Conservation (phyloP, 305 asterid genomes). For the Nicotiana rustica region DNA sequence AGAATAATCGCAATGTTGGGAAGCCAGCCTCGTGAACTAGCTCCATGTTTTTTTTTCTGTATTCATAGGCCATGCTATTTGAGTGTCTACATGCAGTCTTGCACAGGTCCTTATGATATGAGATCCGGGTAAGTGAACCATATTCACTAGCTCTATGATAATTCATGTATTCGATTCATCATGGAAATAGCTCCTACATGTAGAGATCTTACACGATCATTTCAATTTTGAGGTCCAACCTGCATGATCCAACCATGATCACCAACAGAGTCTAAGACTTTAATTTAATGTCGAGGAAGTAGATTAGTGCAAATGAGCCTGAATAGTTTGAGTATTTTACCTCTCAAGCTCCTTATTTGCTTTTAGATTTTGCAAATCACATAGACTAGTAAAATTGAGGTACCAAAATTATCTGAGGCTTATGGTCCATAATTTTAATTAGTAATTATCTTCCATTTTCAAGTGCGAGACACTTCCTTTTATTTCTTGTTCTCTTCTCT, state of each 20-base stretch:
- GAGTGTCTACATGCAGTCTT: too few relatives aligned
- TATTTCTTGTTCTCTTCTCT: too few relatives aligned
- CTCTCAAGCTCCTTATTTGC: not conserved
- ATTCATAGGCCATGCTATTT: too few relatives aligned
- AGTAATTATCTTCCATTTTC: not conserved
- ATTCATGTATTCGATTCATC: not conserved
- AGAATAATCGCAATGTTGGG: too few relatives aligned
- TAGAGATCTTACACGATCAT: not conserved
- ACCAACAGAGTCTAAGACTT: not conserved
- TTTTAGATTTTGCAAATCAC: not conserved
- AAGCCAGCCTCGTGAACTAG: too few relatives aligned
- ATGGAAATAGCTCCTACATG: not conserved
- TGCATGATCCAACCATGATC: not conserved
- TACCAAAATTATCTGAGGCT: not conserved
- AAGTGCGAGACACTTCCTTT: too few relatives aligned
- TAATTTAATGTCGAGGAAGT: not conserved
- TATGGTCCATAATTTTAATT: not conserved
- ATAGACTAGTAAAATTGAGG: not conserved
- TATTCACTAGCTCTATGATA: not conserved
- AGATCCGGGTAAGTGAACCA: too few relatives aligned
- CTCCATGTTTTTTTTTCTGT: too few relatives aligned
- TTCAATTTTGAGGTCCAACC: not conserved
- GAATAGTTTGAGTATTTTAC: not conserved
- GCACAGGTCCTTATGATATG: too few relatives aligned
- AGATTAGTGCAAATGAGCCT: not conserved